phyloP scores from a whole-genome alignment of 768 basidiomycete genomes.

The Rubroboletus pulcherrimus region DNA sequence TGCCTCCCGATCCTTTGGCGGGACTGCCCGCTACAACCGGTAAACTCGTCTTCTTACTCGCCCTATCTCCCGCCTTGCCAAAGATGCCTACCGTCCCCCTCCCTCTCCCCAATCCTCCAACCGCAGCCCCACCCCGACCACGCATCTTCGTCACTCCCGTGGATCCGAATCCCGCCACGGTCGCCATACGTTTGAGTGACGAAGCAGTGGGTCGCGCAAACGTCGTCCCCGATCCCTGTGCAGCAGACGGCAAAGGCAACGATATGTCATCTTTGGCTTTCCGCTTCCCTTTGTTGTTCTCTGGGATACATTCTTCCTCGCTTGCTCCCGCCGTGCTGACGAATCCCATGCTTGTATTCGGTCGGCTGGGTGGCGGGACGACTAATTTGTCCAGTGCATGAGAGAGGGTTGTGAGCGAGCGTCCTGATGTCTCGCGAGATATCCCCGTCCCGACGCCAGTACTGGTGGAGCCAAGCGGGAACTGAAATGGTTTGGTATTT shows the following conservation, averaged over 20 bases:
- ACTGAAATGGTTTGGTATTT: conserved; percentile 1
- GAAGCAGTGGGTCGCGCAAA: conserved; percentile 31
- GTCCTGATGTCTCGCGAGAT: conserved; percentile 8
- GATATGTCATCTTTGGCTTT: conserved; percentile 24
- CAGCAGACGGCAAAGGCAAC: conserved; percentile 3
- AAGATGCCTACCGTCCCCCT: conserved; percentile 21
- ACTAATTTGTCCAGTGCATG: conserved; percentile 68
- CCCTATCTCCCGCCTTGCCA: conserved; percentile 26
- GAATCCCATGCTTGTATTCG: conserved; percentile 71
- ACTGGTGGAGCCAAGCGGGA: conserved; percentile 3
- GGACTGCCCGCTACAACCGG: conserved; percentile 46
- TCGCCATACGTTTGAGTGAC: conserved; percentile 27
- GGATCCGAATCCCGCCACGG: conserved; percentile 12
- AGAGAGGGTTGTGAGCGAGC: conserved; percentile 61
- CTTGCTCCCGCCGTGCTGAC: conserved; percentile 28
- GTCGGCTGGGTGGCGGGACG: conserved; percentile 60
- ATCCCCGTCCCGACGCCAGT: background rate
- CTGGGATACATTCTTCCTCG: conserved; percentile 1
- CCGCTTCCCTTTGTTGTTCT: conserved; percentile 12
- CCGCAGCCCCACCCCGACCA: background rate
- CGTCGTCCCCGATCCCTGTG: conserved; percentile 1
- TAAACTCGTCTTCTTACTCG: conserved; percentile 42
- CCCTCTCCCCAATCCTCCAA: conserved; percentile 2
- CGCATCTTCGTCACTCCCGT: background rate
- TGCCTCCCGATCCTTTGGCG: conserved; percentile 35